Base-by-base conservation (phyloP, 768 basidiomycete genomes). In the Dioszegia hungarica region DNA sequence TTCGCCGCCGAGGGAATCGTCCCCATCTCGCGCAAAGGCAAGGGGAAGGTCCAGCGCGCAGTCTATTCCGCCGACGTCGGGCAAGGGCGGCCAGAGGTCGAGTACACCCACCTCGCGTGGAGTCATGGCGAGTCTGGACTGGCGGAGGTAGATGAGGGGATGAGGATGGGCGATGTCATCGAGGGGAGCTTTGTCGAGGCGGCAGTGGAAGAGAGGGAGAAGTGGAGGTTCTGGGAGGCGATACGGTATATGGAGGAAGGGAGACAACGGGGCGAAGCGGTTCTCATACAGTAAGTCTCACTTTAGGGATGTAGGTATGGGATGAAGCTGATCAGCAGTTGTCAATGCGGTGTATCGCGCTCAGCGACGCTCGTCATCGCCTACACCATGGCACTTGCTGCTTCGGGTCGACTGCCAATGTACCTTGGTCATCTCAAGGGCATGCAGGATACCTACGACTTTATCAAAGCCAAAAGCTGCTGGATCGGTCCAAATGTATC, bases 391-490 rank as follows among this genome's bases (percentile, higher is more conserved):
- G 60, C 65, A n/a, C 61, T 76, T 22, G 70, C 73, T 11, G 67
- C 66, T 15, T 44, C 58, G 17, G 73, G 70, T 4, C 44, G 56
- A 3, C 49, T 72, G 49, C 68, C 70, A 3, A 55, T 64, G 4
- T 20, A 47, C 2, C 57, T 70, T 9, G 66, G 72, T 3, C 59
- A 66, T 22, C 48, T 73, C 6, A 49, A 59, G 17, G 57, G 64
- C 14, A 76, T 76, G 75, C 70, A 72, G 48, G 70, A 72, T 43
- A 66, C 70, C n/a, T 75, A 76, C 43, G 73, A 76, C 29, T 72
- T 68, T 34, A 70, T 74, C 31, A 76, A 75, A 57, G 33, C 31
- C 15, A 67, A 66, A 54, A 62, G 60, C 12, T 52, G 59, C 3
- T 70, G 67, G 55, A 68, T 74, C 25, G 72, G 73, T 3, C 75